phyloP scores from a whole-genome alignment of 2,329 filamentous ascomycete genomes.

The Colletotrichum sp. region DNA sequence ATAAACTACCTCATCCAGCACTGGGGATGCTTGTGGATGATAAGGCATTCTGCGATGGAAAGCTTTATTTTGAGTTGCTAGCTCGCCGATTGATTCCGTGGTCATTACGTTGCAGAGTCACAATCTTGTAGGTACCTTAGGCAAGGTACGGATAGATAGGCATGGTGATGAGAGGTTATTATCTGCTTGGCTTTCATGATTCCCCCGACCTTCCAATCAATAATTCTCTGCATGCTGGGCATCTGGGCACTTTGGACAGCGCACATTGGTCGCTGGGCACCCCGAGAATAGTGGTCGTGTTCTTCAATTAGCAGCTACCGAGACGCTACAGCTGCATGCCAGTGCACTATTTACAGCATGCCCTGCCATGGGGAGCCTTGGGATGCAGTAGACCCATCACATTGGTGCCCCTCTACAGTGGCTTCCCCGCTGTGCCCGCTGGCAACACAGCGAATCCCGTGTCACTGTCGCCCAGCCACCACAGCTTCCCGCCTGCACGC shows the following conservation, averaged over 20 bases:
- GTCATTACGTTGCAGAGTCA: not conserved
- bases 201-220: not conserved
- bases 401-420: slow-evolving; percentile 5
- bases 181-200: not conserved
- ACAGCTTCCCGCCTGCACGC: not conserved
- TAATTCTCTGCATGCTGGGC: slow-evolving; percentile 4
- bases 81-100: not conserved
- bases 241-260: not conserved
- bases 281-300: not conserved
- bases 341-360: not conserved
- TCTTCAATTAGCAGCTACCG: not conserved
- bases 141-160: not conserved
- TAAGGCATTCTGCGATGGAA: not conserved
- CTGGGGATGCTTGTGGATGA: not conserved
- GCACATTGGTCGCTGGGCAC: not conserved
- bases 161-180: not conserved
- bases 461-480: not conserved
- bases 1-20: not conserved
- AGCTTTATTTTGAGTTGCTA: not conserved
- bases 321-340: not conserved
- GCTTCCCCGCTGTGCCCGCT: not conserved
- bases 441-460: not conserved
- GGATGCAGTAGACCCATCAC: not conserved
- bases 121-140: not conserved
- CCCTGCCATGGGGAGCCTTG: not conserved